Conservation (phyloP, 768 basidiomycete species). For the Mycena haematopus region DNA sequence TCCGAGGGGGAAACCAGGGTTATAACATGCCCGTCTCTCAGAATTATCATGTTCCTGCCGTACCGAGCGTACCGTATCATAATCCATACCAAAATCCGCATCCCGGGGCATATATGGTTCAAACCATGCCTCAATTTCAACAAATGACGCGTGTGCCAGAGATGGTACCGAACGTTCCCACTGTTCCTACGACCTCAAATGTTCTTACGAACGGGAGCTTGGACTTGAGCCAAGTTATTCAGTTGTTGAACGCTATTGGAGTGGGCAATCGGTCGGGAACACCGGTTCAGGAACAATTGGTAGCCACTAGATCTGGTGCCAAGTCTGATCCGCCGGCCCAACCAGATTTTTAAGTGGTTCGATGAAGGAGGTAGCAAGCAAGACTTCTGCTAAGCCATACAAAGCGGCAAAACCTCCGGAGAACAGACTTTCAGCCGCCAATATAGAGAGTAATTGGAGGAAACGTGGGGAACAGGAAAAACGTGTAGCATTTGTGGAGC, state of each 20-base stretch:
- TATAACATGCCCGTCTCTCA: no score
- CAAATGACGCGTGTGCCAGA: neutral
- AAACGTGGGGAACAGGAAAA: neutral
- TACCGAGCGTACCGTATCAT: no score
- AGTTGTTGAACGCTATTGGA: neutral
- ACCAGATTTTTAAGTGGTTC: neutral
- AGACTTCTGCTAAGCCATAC: neutral
- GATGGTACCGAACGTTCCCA: no score
- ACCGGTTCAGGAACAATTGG: no score
- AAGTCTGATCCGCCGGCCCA: neutral
- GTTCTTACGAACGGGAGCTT: no score
- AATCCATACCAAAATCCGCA: no score
- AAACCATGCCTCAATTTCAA: neutral
- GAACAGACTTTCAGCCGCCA: neutral
- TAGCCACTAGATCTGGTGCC: neutral
- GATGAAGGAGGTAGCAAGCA: neutral
- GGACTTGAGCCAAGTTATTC: neutral
- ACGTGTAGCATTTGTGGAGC: neutral
- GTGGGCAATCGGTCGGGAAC: no score
- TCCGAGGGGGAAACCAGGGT: no score
- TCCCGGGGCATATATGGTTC: no score
- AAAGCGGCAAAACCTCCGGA: neutral
- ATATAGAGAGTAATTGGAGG: neutral
- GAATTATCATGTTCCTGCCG: no score
- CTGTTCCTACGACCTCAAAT: no score